Conservation (phyloP, 257 asterid species). For the Nicotiana otophora region DNA sequence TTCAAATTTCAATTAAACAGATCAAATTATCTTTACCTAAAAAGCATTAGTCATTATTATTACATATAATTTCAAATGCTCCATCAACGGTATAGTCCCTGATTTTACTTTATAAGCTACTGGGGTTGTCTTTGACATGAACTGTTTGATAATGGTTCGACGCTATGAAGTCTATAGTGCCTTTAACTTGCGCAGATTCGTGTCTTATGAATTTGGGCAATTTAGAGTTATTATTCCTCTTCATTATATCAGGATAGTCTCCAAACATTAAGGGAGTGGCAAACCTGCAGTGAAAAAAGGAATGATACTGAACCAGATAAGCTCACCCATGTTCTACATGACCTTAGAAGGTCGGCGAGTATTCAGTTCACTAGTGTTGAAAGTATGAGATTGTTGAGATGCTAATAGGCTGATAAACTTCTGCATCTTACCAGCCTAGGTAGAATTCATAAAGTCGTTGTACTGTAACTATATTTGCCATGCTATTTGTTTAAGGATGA, state of each 20-base stretch:
- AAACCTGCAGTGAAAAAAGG: slow-evolving; percentile 30
- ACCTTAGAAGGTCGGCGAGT: background rate
- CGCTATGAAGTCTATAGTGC: slow-evolving; percentile 55
- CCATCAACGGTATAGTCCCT: slow-evolving; percentile 27
- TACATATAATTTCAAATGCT: slow-evolving; percentile 1
- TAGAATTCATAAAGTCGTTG: slow-evolving; percentile 37
- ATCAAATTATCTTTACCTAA: background rate
- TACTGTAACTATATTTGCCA: slow-evolving; percentile 43
- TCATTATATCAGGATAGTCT: slow-evolving; percentile 53
- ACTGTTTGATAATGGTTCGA: slow-evolving; percentile 35
- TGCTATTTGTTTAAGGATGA: slow-evolving; percentile 32
- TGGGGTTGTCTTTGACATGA: slow-evolving; percentile 27
- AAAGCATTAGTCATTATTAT: background rate
- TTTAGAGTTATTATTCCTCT: slow-evolving; percentile 34
- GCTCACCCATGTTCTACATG: background rate
- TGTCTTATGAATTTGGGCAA: slow-evolving; percentile 39
- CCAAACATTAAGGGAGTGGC: slow-evolving; percentile 52
- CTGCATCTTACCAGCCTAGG: slow-evolving; percentile 47
- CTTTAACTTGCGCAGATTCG: slow-evolving; percentile 46
- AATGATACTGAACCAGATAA: too few species aligned
- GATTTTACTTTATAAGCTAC: slow-evolving; percentile 11
- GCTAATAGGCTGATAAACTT: background rate
- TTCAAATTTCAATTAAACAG: background rate
- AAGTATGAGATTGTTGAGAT: background rate
- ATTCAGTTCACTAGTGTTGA: background rate